Evolutionary conservation across 495 filamentous ascomycete genomes (phyloP).

Genomic region (Umbilicaria muhlenbergii): DNA sequence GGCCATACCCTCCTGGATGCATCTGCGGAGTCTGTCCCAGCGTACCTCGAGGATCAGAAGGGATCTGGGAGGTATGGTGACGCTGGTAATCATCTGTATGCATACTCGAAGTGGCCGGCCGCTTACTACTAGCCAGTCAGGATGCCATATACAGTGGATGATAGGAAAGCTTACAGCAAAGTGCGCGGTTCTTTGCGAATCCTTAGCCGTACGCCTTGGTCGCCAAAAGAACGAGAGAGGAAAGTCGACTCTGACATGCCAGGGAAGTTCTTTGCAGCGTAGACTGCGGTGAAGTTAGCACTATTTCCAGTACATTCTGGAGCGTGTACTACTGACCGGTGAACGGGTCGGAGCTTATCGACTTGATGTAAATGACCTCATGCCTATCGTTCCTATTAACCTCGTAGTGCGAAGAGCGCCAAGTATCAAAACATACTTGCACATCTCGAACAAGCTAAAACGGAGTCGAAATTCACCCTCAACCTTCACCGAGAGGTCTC

Average conservation of each 20-base stretch:
- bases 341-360: constrained; percentile 59
- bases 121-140: constrained; percentile 6
- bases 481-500: constrained; percentile 73
- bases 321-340: constrained; percentile 32
- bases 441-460: constrained; percentile 79
- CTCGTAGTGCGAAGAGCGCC: constrained; percentile 9
- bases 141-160: not conserved
- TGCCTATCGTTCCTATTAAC: constrained; percentile 22
- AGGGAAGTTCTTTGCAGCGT: constrained; percentile 62
- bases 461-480: constrained; percentile 66
- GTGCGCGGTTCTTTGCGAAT: constrained; percentile 72
- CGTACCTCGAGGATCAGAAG: not conserved
- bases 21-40: not conserved
- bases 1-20: not conserved
- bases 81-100: constrained; percentile 1
- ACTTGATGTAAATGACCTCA: constrained; percentile 50
- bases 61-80: not conserved
- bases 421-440: constrained; percentile 35
- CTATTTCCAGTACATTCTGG: not conserved
- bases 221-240: constrained; percentile 81
- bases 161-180: constrained; percentile 22
- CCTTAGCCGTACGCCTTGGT: constrained; percentile 82
- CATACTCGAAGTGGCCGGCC: constrained; percentile 8
- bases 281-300: constrained; percentile 33
- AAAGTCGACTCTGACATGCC: constrained; percentile 86